A percentile compares a stretch with the other conserved stretches of the same genome.
phyloP scores from a whole-genome alignment of 1,284 basidiomycete genomes.

The Pseudozyma sp. region DNA sequence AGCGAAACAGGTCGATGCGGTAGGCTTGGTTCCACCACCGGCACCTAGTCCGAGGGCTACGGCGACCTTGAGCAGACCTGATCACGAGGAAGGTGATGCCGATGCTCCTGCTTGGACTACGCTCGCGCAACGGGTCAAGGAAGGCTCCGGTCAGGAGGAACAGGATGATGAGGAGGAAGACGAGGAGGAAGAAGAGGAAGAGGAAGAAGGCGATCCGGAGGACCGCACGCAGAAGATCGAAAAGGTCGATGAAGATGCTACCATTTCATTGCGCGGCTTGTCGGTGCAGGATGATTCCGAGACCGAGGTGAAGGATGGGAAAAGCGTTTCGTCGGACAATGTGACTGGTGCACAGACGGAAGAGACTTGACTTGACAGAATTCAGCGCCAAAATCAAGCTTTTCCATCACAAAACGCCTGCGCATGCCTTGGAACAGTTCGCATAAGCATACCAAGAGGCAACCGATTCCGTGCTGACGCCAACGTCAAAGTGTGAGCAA shows the following conservation, averaged over 20 bases:
- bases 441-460: no score
- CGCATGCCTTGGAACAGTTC: no score
- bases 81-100: slow-evolving; percentile 41
- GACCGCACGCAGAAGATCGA: slow-evolving; percentile 28
- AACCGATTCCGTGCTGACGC: no score
- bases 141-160: background rate
- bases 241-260: slow-evolving; percentile 28
- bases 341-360: background rate
- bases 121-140: background rate
- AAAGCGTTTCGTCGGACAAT: background rate
- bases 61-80: slow-evolving; percentile 37
- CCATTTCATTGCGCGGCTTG: slow-evolving; percentile 28
- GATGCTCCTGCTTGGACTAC: slow-evolving; percentile 28
- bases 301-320: background rate
- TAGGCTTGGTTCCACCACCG: slow-evolving; percentile 45
- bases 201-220: slow-evolving; percentile 7
- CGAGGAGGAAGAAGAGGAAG: slow-evolving; percentile 14
- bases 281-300: slow-evolving; percentile 8
- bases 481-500: no score
- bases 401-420: background rate
- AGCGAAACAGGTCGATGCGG: slow-evolving; percentile 19
- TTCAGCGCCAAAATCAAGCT: background rate
- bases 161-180: slow-evolving; percentile 17
- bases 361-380: background rate
- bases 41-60: slow-evolving; percentile 45